Evolutionary conservation across 75 land plant species (phyloP).

Genomic region (Sequoiadendron giganteum): DNA sequence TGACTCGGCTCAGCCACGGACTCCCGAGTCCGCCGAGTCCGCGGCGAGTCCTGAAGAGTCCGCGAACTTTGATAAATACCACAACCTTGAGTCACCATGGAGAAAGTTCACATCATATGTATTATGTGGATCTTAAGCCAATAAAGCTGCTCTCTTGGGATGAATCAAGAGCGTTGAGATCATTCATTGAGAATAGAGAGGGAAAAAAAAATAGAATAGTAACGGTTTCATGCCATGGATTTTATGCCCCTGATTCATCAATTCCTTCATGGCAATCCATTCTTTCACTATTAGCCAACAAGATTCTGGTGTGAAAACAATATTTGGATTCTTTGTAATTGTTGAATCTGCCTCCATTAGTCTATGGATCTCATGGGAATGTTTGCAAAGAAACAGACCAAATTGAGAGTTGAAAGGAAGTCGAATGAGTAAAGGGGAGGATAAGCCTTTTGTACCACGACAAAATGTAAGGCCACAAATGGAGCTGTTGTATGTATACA

Average conservation of each 20-base stretch:
- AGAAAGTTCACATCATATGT: not conserved
- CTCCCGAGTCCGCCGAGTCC: too few relatives aligned
- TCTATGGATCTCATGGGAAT: too few relatives aligned
- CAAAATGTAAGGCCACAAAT: not conserved
- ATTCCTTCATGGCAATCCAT: not conserved
- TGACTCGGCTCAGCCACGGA: too few relatives aligned
- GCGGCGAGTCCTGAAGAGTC: too few relatives aligned
- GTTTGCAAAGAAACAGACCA: too few relatives aligned
- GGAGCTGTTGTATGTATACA: not conserved
- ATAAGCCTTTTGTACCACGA: not conserved
- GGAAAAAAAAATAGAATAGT: not conserved
- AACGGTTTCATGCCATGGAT: not conserved
- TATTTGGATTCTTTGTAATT: too few relatives aligned
- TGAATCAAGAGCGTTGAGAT: not conserved
- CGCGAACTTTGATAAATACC: not conserved
- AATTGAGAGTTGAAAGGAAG: too few relatives aligned
- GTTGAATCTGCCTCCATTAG: not conserved
- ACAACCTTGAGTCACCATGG: not conserved
- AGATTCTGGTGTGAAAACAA: too few relatives aligned
- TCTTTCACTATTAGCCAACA: not conserved
- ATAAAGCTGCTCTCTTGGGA: not conserved
- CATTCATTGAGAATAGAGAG: not conserved
- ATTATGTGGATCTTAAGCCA: not conserved
- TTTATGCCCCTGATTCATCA: not conserved
- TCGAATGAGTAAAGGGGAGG: not conserved